Evolutionary conservation across 2,329 filamentous ascomycete genomes (phyloP).

Genomic region (Xylaria sp.): DNA sequence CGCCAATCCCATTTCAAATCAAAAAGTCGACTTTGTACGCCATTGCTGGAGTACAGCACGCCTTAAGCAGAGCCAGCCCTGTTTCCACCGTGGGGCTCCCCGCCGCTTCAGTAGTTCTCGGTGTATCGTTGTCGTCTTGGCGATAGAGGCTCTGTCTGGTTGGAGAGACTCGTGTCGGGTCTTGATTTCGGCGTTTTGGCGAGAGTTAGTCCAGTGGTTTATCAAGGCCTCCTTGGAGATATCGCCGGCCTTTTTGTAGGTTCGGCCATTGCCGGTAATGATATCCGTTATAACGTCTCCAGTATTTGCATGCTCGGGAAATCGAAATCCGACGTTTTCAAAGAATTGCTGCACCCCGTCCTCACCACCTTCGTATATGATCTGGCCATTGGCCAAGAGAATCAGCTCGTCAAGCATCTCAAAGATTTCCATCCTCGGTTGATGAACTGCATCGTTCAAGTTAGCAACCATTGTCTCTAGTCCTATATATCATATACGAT

Average conservation of each 20-base stretch:
- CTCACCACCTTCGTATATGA: constrained; percentile 65
- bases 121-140: constrained; percentile 55
- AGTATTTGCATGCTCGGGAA: constrained; percentile 62
- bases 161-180: constrained; percentile 44
- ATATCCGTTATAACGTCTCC: constrained; percentile 71
- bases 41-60: constrained; percentile 68
- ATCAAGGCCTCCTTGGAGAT: constrained; percentile 62
- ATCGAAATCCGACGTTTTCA: constrained; percentile 62
- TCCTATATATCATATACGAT: not conserved
- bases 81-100: constrained; percentile 60
- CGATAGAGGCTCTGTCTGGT: constrained; percentile 50
- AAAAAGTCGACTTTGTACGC: constrained; percentile 61
- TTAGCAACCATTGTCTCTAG: not conserved
- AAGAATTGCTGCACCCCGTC: constrained; percentile 60
- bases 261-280: constrained; percentile 65
- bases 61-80: constrained; percentile 63
- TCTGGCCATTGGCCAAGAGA: constrained; percentile 64
- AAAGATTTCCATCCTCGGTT: constrained; percentile 69
- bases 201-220: constrained; percentile 57
- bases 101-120: constrained; percentile 60
- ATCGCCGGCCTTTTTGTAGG: constrained; percentile 60
- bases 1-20: constrained; percentile 65
- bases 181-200: constrained; percentile 42
- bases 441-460: constrained; percentile 55
- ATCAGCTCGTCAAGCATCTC: constrained; percentile 66